These are phyloP conservation scores for Xylaria scruposa DNA, from an alignment of 495 filamentous ascomycete genomes.

Conservation along the genomic window DNA sequence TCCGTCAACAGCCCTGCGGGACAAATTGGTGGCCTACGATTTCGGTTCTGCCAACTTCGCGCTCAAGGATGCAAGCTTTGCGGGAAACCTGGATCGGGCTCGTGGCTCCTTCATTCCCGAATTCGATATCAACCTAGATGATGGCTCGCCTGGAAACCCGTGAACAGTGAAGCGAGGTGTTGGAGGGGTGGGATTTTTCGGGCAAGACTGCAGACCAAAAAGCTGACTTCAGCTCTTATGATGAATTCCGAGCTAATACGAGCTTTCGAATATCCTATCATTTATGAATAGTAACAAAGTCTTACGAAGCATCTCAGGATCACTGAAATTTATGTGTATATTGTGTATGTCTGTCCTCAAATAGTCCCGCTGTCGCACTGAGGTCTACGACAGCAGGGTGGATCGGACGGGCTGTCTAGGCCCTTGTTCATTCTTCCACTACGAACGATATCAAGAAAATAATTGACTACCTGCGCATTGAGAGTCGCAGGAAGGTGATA, in stretches of 20 bases:
- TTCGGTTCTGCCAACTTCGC: constrained; percentile 44
- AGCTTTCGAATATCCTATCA: background rate
- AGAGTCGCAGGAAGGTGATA: constrained; percentile 60
- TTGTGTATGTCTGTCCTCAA: constrained; percentile 58
- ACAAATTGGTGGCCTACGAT: constrained; percentile 36
- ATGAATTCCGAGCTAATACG: background rate
- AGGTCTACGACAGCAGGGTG: constrained; percentile 61
- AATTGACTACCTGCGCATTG: constrained; percentile 59
- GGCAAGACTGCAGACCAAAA: background rate
- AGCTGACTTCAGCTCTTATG: background rate
- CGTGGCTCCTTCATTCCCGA: constrained; percentile 38
- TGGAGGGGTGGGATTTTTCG: background rate
- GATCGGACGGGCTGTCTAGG: constrained; percentile 68
- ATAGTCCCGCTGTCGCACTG: constrained; percentile 65
- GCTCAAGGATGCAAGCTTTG: constrained; percentile 47
- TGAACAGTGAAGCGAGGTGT: background rate
- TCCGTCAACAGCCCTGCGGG: constrained; percentile 37
- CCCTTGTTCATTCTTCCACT: constrained; percentile 63
- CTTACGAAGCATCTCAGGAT: background rate
- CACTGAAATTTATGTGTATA: background rate
- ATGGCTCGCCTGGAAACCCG: constrained; percentile 47
- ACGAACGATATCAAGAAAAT: constrained; percentile 61
- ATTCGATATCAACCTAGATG: constrained; percentile 48
- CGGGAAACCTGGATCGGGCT: constrained; percentile 39
- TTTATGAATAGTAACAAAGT: constrained; percentile 15